Evolutionary conservation across 257 asterid species (phyloP), one percentile per base, ranked within the genome.

Genomic region (Plectranthus barbatus): DNA sequence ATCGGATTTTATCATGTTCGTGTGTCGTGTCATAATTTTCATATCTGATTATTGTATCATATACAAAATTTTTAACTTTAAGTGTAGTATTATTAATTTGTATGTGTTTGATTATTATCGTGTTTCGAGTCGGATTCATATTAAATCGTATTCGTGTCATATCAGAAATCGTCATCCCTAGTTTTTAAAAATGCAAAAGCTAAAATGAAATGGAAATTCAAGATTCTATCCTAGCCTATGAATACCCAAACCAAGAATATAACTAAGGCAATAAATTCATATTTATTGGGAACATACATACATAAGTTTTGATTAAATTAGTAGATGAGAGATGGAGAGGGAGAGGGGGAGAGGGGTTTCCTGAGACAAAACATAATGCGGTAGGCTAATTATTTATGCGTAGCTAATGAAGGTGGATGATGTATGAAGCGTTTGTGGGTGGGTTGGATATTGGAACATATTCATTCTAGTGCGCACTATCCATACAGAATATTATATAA

Each of bases 391-490:
- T 29, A 24, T 47, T 56, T 29, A 26, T 4, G 9, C 9, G 3
- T 19, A 1, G 15, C 58, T 34, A 40, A 45, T 52, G 44, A 24
- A 21, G 23, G 14, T 70, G 15, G 29, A 45, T 70, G 69, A 48
- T 62, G 53, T 55, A 56, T 18, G 47, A 33, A 42, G 44, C 51
- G 47, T 55, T 56, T 54, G 18, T 41, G 34, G 20, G 40, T 48
- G 23, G 60, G 51, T 56, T 44, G 60, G 41, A 56, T 40, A 13
- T 61, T 46, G 44, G 66, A 72, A 66, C 68, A 64, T 57, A 64
- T 66, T 58, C 7, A 19, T 49, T 18, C 10, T 62, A 63, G 55
- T 46, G 70, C 66, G 55, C 76, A 71, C 66, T 71, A 54, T 17
- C 6, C 45, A 62, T 62, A 62, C 5, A 40, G 45, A 40, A 40